Evolutionary conservation across 768 basidiomycete genomes (phyloP), one percentile per base, ranked within the genome.

Genomic region (Russula earlei): DNA sequence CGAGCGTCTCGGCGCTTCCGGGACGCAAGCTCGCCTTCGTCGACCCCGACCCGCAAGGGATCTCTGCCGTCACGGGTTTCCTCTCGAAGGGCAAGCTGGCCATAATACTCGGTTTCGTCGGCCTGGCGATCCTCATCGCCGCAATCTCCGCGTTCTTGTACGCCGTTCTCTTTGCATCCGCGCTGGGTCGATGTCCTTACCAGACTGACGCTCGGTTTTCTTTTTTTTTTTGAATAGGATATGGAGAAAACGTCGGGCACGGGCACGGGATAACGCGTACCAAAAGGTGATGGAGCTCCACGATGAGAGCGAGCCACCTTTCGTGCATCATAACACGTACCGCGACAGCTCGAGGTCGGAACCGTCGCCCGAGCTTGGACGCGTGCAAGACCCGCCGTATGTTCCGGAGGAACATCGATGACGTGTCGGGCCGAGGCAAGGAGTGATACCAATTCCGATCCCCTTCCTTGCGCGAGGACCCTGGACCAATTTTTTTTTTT

Each of bases 11-110:
- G n/a, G 65, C 62, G 49, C 49, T 78, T 0, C 69, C 71, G 0
- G 59, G 61, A 2, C 65, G 84, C 52, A 70, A 76, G 48, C 68
- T 72, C 1, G 49, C 38, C 0, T 84, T 83, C 62, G 70, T 71
- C 22, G 69, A 84, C 67, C 84, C 84, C 5, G 79, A 82, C 63
- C 78, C 76, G 11, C 64, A 75, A 45, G 81, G 78, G 6, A n/a
- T 77, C 29, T 44, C 41, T 45, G 74, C 75, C 58, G 57, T 81
- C 25, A 63, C 59, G 43, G 57, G 59, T 0, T 83, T 84, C 60
- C 66, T 84, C 61, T 54, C 59, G 1, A 62, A 60, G 20, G 68
- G 80, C 58, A 78, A 78, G 68, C 71, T 71, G 50, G 69, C 67
- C 36, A 68, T 85, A 29, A 68, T 83, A 31, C 78, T 79, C 10